These are phyloP conservation scores for Hanseniaspora occidentalis DNA, from an alignment of 805 yeast genomes.

Conservation along the genomic window DNA sequence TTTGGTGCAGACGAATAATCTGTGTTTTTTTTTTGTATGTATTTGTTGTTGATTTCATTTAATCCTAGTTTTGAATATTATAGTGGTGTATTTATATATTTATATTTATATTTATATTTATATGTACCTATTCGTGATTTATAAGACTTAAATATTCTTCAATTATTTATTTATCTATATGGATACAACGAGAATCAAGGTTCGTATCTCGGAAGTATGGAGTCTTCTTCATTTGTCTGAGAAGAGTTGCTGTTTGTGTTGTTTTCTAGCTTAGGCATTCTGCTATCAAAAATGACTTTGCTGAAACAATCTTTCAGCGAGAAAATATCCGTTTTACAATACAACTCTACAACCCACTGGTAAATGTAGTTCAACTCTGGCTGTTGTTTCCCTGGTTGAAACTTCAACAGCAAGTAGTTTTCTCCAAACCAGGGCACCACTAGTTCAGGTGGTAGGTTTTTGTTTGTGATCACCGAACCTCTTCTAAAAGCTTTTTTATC, in stretches of 20 bases:
- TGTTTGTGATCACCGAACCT: not conserved
- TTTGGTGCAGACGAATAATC: slow-evolving; percentile 23
- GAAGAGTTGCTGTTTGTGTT: no score
- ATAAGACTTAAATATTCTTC: no score
- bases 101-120: no score
- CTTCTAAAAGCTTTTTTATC: slow-evolving; percentile 1
- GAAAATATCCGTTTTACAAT: slow-evolving; percentile 5
- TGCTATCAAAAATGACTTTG: slow-evolving; percentile 1
- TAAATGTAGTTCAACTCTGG: slow-evolving; percentile 4
- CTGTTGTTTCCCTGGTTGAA: slow-evolving; percentile 2
- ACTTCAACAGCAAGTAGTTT: slow-evolving; percentile 3
- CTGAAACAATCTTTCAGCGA: slow-evolving; percentile 4
- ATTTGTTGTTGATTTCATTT: not conserved
- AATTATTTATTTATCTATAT: no score
- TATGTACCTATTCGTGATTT: no score
- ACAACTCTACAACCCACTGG: slow-evolving; percentile 4
- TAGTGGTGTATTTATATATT: no score
- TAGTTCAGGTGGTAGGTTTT: slow-evolving; percentile 2
- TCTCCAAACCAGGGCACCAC: slow-evolving; percentile 8
- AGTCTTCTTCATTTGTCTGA: no score
- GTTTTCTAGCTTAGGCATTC: no score
- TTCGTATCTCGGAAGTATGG: no score
- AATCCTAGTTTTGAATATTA: no score
- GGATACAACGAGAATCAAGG: no score
- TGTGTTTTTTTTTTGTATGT: slow-evolving; percentile 8